These are phyloP conservation scores for Angophora floribunda DNA, from an alignment of 345 rosid genomes.

Conservation along the genomic window DNA sequence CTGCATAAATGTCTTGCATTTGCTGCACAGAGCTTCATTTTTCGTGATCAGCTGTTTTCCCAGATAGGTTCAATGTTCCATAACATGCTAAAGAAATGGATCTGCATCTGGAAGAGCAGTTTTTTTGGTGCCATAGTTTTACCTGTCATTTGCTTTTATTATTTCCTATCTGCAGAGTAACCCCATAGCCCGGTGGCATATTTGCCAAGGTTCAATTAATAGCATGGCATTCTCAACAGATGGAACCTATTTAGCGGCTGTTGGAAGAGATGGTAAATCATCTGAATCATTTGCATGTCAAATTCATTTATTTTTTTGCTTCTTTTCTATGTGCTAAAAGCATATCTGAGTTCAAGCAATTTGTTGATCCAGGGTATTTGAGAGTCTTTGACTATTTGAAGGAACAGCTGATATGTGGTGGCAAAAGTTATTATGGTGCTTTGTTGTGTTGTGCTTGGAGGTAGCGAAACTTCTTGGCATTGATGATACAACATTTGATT, in stretches of 20 bases:
- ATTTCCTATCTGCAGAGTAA: constrained; percentile 67
- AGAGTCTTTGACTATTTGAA: constrained; percentile 82
- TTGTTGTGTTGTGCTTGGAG: constrained; percentile 76
- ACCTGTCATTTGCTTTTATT: not conserved
- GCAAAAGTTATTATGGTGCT: constrained; percentile 82
- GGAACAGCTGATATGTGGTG: constrained; percentile 53
- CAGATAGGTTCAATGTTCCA: not conserved
- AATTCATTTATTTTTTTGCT: not conserved
- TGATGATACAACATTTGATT: not conserved
- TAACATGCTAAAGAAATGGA: not conserved
- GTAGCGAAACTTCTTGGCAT: constrained; percentile 12
- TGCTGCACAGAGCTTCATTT: not conserved
- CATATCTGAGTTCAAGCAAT: constrained; percentile 1
- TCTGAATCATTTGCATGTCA: not conserved
- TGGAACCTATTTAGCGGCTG: constrained; percentile 80
- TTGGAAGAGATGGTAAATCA: constrained; percentile 94
- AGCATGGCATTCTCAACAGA: constrained; percentile 81
- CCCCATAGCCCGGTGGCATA: constrained; percentile 97
- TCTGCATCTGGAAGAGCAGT: not conserved
- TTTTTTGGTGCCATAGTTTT: not conserved
- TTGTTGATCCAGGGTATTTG: constrained; percentile 58
- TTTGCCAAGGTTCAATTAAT: constrained; percentile 90
- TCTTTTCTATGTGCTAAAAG: not conserved
- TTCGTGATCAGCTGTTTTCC: not conserved
- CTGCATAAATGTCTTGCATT: not conserved